Percentiles rank a stretch among this genome's conserved stretches.
phyloP scores from a whole-genome alignment of 83 land plant species.

The Isoetes engelmannii region DNA sequence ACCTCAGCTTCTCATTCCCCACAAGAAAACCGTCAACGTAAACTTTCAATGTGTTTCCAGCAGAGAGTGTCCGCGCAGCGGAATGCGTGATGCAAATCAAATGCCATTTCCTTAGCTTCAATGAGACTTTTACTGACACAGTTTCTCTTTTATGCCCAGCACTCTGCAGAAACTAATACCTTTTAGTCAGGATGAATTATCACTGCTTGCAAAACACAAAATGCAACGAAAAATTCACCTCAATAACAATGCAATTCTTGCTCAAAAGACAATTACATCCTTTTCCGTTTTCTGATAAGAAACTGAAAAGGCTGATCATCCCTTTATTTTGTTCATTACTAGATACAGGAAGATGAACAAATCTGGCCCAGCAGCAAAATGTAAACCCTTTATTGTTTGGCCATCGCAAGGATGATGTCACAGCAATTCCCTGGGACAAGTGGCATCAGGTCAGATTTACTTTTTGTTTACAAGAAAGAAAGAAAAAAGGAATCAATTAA shows the following conservation, averaged over 20 bases:
- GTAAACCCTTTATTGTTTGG: constrained; percentile 78
- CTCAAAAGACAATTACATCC: constrained; percentile 64
- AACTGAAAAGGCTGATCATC: constrained; percentile 76
- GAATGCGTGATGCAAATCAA: constrained; percentile 73
- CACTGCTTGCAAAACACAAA: background rate
- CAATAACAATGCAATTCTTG: constrained; percentile 52
- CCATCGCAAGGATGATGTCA: constrained; percentile 74
- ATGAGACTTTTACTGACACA: constrained; percentile 32
- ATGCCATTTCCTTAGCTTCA: constrained; percentile 73
- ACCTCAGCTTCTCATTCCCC: constrained; percentile 81
- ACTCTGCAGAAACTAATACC: constrained; percentile 9
- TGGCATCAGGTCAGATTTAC: too few species aligned
- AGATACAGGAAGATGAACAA: constrained; percentile 53
- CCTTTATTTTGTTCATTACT: constrained; percentile 24
- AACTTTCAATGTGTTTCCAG: constrained; percentile 65
- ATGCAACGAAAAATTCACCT: constrained; percentile 30
- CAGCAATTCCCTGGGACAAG: constrained; percentile 55
- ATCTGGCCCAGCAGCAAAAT: constrained; percentile 84
- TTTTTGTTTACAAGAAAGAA: too few species aligned
- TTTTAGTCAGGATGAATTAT: background rate
- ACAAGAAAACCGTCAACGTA: constrained; percentile 75
- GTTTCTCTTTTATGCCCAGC: constrained; percentile 57
- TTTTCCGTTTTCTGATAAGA: constrained; percentile 78
- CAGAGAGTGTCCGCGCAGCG: constrained; percentile 83
- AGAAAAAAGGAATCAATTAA: too few species aligned